These are phyloP conservation scores for Daedalea quercina DNA, from an alignment of 768 basidiomycete genomes.

Conservation along the genomic window DNA sequence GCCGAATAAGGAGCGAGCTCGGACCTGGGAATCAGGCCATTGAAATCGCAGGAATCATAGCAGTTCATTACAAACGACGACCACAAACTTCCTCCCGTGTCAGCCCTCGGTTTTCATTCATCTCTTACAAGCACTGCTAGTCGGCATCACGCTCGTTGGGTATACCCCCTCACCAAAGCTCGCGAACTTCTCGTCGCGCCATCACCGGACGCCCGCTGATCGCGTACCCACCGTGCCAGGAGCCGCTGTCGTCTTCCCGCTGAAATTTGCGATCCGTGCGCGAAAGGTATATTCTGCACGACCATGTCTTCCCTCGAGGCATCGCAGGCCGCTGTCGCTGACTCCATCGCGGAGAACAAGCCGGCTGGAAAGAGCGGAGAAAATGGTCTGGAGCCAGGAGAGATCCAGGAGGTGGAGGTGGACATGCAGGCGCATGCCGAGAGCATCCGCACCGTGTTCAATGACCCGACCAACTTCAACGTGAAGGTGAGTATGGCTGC, in stretches of 20 bases:
- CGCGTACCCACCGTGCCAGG: background rate
- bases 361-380: conserved; percentile 28
- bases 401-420: conserved; percentile 84
- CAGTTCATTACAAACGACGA: conserved; percentile 3
- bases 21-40: background rate
- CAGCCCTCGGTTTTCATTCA: background rate
- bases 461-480: conserved; percentile 87
- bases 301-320: conserved; percentile 46
- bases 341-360: conserved; percentile 58
- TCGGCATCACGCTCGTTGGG: conserved; percentile 1
- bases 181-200: background rate
- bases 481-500: conserved; percentile 82
- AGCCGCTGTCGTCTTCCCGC: background rate
- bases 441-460: conserved; percentile 87
- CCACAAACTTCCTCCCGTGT: background rate
- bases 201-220: background rate
- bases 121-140: conserved; percentile 1
- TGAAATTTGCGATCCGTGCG: background rate
- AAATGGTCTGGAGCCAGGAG: conserved; percentile 57
- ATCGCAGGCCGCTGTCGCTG: conserved; percentile 69
- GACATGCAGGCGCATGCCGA: conserved; percentile 82
- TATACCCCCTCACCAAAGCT: background rate
- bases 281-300: background rate
- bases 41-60: background rate
- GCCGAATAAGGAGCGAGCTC: background rate